Percentiles rank a stretch among this genome's conserved stretches.
Conservation (phyloP, 768 basidiomycete genomes). For the Phaeotremella skinneri region DNA sequence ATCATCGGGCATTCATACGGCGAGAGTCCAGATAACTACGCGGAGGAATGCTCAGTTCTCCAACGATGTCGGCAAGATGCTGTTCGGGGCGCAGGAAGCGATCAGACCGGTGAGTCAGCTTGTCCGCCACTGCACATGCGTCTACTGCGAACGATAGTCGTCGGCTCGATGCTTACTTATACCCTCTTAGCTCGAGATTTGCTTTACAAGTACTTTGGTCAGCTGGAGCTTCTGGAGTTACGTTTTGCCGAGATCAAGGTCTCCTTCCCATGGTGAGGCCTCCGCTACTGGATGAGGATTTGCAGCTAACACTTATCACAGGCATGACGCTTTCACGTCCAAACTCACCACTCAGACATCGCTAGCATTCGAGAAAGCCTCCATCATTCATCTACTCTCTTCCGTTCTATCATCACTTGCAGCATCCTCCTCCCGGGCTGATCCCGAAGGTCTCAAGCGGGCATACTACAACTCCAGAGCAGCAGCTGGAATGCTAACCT, state of each 20-base stretch:
- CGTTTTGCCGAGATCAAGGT: constrained; percentile 95
- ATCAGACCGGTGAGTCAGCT: constrained; percentile 70
- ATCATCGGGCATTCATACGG: constrained; percentile 89
- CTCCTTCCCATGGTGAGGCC: constrained; percentile 73
- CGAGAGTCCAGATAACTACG: constrained; percentile 85
- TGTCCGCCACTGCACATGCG: not conserved
- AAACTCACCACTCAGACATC: constrained; percentile 93
- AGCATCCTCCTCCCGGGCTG: constrained; percentile 61
- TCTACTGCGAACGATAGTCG: not conserved
- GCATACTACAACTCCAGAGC: constrained; percentile 88
- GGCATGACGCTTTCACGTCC: constrained; percentile 90
- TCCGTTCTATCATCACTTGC: constrained; percentile 91
- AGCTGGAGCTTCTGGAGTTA: constrained; percentile 92
- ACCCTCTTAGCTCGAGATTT: constrained; percentile 70
- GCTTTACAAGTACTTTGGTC: constrained; percentile 98
- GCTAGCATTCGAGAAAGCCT: constrained; percentile 97
- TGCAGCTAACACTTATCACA: constrained; percentile 14
- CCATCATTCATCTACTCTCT: constrained; percentile 93
- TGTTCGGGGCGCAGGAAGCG: constrained; percentile 91
- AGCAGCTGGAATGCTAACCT: constrained; percentile 93
- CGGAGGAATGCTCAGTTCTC: constrained; percentile 75
- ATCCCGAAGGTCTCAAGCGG: constrained; percentile 87
- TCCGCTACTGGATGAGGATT: not conserved
- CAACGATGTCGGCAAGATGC: constrained; percentile 94
- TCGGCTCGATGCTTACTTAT: constrained; percentile 14